A percentile compares a stretch with the other conserved stretches of the same genome.
These are phyloP conservation scores for Aureobasidium subglaciale DNA, from an alignment of 2,329 filamentous ascomycete species.

Conservation along the genomic window DNA sequence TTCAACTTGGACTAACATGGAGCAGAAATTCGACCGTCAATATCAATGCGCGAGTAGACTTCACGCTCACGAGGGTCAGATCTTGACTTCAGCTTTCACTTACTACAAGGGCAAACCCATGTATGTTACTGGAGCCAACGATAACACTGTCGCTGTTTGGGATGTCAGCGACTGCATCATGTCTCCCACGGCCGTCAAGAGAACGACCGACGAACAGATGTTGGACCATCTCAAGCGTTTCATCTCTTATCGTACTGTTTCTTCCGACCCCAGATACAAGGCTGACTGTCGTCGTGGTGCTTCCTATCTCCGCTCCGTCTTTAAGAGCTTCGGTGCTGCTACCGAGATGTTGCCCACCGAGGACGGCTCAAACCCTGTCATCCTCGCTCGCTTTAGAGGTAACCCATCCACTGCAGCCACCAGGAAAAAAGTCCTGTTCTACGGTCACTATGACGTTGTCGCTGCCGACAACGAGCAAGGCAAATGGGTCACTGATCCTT, in stretches of 20 bases:
- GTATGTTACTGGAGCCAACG: slow-evolving; percentile 92
- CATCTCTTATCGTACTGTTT: slow-evolving; percentile 85
- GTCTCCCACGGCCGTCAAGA: slow-evolving; percentile 37
- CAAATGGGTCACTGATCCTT: slow-evolving; percentile 84
- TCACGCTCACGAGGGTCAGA: slow-evolving; percentile 78
- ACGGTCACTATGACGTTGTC: slow-evolving; percentile 97
- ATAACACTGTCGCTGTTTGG: slow-evolving; percentile 85
- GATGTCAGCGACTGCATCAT: slow-evolving; percentile 56
- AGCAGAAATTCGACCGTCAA: slow-evolving; percentile 66
- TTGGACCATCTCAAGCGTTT: slow-evolving; percentile 66
- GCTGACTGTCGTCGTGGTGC: slow-evolving; percentile 91
- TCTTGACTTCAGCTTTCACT: slow-evolving; percentile 74
- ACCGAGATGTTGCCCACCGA: slow-evolving; percentile 85
- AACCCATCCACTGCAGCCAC: slow-evolving; percentile 58
- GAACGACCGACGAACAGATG: slow-evolving; percentile 58
- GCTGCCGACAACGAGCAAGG: slow-evolving; percentile 73
- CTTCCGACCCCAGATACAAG: slow-evolving; percentile 74
- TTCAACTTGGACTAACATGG: background rate
- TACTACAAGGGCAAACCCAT: slow-evolving; percentile 65
- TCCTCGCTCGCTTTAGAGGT: slow-evolving; percentile 79
- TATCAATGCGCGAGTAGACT: slow-evolving; percentile 74
- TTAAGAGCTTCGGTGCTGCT: slow-evolving; percentile 83
- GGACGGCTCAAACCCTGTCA: slow-evolving; percentile 78
- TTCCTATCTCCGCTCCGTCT: slow-evolving; percentile 80
- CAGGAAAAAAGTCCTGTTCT: slow-evolving; percentile 86